These are phyloP conservation scores for Thelephora terrestris DNA, from an alignment of 1,284 basidiomycete species.

Conservation along the genomic window DNA sequence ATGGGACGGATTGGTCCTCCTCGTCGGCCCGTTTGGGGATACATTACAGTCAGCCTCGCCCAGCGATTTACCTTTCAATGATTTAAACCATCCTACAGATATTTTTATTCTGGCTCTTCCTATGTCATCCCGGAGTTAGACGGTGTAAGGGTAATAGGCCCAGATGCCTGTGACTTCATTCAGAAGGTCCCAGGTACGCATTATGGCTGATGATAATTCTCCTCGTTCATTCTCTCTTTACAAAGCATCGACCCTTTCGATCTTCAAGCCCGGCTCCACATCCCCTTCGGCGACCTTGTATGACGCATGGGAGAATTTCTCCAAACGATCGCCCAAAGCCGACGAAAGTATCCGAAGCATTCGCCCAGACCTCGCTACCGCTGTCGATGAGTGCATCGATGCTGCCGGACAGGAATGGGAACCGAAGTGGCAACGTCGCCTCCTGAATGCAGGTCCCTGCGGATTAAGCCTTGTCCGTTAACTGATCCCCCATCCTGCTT, in stretches of 20 bases:
- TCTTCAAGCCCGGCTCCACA: slow-evolving; percentile 88
- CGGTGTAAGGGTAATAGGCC: slow-evolving; percentile 75
- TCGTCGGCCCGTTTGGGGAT: slow-evolving; percentile 91
- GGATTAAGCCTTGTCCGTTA: slow-evolving; percentile 5
- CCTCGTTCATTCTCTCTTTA: slow-evolving; percentile 7
- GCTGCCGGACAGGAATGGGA: slow-evolving; percentile 93
- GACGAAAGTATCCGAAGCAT: slow-evolving; percentile 91
- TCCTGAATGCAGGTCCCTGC: slow-evolving; percentile 62
- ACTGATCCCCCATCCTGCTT: not conserved
- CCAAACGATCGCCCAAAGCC: slow-evolving; percentile 75
- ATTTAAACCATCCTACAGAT: slow-evolving; percentile 34
- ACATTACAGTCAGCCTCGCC: slow-evolving; percentile 57
- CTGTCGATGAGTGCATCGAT: slow-evolving; percentile 89
- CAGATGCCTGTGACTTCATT: slow-evolving; percentile 79
- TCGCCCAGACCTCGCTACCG: slow-evolving; percentile 73
- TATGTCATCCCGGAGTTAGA: slow-evolving; percentile 82
- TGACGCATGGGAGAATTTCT: slow-evolving; percentile 88
- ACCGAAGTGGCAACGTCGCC: slow-evolving; percentile 75
- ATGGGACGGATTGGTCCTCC: slow-evolving; percentile 71
- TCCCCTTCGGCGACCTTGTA: slow-evolving; percentile 87
- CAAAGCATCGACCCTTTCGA: slow-evolving; percentile 63
- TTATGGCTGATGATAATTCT: not conserved
- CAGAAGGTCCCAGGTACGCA: slow-evolving; percentile 82
- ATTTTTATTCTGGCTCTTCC: slow-evolving; percentile 68
- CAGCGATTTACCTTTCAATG: not conserved